Base-by-base conservation (phyloP, 208 protist genomes). In the Histomonas meleagridis region DNA sequence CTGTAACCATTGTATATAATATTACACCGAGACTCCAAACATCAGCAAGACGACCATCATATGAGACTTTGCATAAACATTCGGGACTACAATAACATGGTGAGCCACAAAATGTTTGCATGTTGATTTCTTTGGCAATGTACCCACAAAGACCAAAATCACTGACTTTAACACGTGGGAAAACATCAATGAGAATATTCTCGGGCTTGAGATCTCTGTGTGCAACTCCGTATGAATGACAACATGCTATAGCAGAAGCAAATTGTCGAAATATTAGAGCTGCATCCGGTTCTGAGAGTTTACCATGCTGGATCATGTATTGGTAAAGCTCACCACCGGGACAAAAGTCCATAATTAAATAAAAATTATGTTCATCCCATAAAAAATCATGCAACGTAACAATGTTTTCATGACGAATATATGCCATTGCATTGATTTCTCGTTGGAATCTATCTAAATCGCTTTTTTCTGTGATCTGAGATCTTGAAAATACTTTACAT, bases 321-420 rank as follows among this genome's bases (percentile, higher is more conserved):
- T 86, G 46, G 46, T 55, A 86, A 1, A 86, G 28, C 16, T 86
- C 76, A 9, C 76, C 76, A 18, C 76, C 76, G 9, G 43, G 16
- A 28, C 76, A 86, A n/a, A 51, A n/a, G 26, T 86, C 76, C 21
- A 86, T 86, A 38, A 86, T 86, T 16, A 86, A 55, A 55, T 86
- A 86, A 55, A 86, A 86, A 38, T 86, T 86, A 12, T 86, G 51
- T 12, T 43, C 23, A 43, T 86, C 76, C 76, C 76, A 86, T 55
- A 86, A 86, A 86, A 86, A 86, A 28, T 86, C 76, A 46, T 86
- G 46, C 18, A 86, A 38, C 14, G 76, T 46, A 18, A 86, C 32
- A 57, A 86, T 86, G 38, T 86, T 86, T 35, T 86, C 76, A n/a
- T 86, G 76, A 18, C 76, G 43, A 51, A 86, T 86, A 26, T 55